Percentiles rank a stretch among this genome's conserved stretches.
Conservation (phyloP, 1,284 basidiomycete genomes). For the Psilocybe mexicana region DNA sequence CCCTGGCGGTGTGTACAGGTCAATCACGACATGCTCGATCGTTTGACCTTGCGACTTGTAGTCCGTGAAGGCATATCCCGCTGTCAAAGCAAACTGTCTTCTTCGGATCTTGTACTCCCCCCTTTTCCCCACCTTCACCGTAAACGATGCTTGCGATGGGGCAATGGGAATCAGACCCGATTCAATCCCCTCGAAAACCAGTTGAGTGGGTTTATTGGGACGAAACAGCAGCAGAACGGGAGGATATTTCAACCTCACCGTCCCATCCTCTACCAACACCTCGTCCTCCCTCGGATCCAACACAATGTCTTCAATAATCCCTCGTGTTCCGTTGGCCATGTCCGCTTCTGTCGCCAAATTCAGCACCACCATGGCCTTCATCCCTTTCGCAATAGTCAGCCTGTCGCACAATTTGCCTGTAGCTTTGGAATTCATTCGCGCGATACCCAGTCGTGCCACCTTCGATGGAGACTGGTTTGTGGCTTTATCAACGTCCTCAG, state of each 20-base stretch:
- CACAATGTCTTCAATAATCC: slow-evolving; percentile 36
- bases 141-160: slow-evolving; percentile 5
- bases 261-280: no score
- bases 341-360: no score
- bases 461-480: not conserved
- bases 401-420: slow-evolving; percentile 14
- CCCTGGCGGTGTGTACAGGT: no score
- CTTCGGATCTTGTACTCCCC: no score
- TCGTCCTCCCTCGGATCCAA: slow-evolving; percentile 24
- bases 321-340: slow-evolving; percentile 22
- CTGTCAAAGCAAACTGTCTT: no score
- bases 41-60: no score
- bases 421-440: slow-evolving; percentile 5
- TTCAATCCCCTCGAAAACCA: slow-evolving; percentile 26
- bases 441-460: slow-evolving; percentile 1
- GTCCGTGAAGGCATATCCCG: no score
- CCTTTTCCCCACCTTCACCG: not conserved
- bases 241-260: slow-evolving; percentile 8
- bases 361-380: slow-evolving; percentile 38
- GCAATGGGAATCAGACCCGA: slow-evolving; percentile 28
- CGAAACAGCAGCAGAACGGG: slow-evolving; percentile 37
- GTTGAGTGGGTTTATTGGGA: slow-evolving; percentile 26
- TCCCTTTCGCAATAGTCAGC: slow-evolving; percentile 34
- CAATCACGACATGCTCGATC: no score
- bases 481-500: slow-evolving; percentile 24